Evolutionary conservation across 345 rosid species (phyloP), one percentile per base, ranked within the genome.

Genomic region (Hypericum androsaemum): DNA sequence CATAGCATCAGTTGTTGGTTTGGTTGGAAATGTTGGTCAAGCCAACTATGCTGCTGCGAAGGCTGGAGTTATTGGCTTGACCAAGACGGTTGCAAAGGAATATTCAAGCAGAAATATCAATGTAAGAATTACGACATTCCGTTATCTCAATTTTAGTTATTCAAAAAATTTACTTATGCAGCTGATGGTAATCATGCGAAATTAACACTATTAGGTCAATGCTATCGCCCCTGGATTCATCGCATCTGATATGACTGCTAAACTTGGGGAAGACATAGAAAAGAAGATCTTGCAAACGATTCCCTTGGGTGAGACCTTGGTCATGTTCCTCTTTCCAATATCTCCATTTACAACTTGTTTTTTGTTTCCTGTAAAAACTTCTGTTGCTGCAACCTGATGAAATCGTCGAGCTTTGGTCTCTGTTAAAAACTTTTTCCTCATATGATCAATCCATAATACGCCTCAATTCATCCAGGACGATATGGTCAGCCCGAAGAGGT

Each of bases 401-500:
- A n/a, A n/a, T n/a, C n/a, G n/a, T n/a, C n/a, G n/a, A n/a, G n/a
- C n/a, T n/a, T n/a, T n/a, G n/a, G n/a, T n/a, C n/a, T n/a, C n/a
- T n/a, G n/a, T n/a, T n/a, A n/a, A n/a, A n/a, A n/a, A n/a, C n/a
- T n/a, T n/a, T n/a, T n/a, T n/a, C n/a, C n/a, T n/a, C n/a, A n/a
- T n/a, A n/a, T 22, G 32, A 22, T 22, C 32, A 22, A 22, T 22
- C 32, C 32, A 1, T 22, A 22, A 22, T 4, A 22, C 32, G 4
- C 32, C n/a, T n/a, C 4, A 22, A 13, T 64, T 16, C 40, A 48
- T 68, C 43, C 84, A 94, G 99, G 95, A 54, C 76, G 99, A 57
- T 94, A 85, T 62, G 99, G 99, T 50, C 94, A 76, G 72, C 90
- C 99, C 1, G 95, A 88, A 74, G 99, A 88, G 74, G 99, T 94